These are phyloP conservation scores for Fonsecaea multimorphosa DNA, from an alignment of 2,329 filamentous ascomycete genomes.

Conservation along the genomic window DNA sequence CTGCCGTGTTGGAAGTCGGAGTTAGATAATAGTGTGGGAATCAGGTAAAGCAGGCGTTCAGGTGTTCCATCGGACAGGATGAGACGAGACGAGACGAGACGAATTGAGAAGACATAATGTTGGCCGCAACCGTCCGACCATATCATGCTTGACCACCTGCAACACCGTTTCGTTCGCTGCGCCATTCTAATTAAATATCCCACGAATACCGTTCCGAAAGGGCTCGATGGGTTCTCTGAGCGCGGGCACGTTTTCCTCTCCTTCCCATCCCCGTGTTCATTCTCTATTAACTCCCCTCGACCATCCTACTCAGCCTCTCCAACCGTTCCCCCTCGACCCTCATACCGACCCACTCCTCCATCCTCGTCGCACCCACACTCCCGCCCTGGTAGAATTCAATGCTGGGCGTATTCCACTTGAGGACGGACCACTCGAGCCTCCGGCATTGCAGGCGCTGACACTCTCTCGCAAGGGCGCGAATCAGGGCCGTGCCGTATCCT, in stretches of 20 bases:
- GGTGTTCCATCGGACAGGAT: background rate
- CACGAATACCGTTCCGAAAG: background rate
- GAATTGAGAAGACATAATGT: background rate
- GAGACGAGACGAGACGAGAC: background rate
- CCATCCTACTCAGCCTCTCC: constrained; percentile 43
- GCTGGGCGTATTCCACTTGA: constrained; percentile 91
- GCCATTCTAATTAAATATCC: background rate
- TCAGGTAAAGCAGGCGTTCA: constrained; percentile 7
- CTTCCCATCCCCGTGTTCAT: background rate
- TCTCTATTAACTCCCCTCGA: background rate
- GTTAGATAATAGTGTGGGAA: background rate
- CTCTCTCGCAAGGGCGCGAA: constrained; percentile 80
- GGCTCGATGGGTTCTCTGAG: background rate
- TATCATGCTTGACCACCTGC: background rate
- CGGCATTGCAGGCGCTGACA: constrained; percentile 73
- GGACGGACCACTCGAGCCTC: constrained; percentile 85
- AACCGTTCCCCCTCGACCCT: constrained; percentile 56
- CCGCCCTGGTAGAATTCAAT: constrained; percentile 76
- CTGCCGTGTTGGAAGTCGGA: background rate
- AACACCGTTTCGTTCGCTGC: background rate
- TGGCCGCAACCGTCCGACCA: background rate
- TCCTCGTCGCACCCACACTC: constrained; percentile 50
- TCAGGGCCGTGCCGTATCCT: constrained; percentile 78
- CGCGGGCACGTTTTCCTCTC: too few species aligned
- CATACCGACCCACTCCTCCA: constrained; percentile 59